Conservation (phyloP, 345 rosid genomes). For the Ricinus communis region DNA sequence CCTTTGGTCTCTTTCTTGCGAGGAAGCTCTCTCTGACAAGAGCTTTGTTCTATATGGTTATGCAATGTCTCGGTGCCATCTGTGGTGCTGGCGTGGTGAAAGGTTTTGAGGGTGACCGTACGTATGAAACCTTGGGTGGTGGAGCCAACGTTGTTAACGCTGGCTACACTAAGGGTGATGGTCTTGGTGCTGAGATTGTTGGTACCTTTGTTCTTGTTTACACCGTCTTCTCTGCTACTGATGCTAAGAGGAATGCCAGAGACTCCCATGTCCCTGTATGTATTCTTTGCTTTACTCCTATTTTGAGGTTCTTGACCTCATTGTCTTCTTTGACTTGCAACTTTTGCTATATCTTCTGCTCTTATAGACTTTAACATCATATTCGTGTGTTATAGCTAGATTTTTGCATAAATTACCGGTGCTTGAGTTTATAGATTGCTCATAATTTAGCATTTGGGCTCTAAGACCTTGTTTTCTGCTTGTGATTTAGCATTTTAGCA, state of each 20-base stretch:
- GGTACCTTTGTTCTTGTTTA: conserved; percentile 31
- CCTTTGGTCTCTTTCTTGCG: conserved; percentile 27
- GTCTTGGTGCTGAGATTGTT: conserved; percentile 34
- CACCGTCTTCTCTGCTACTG: conserved; percentile 33
- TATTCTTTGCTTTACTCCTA: neutral
- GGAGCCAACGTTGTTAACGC: conserved; percentile 26
- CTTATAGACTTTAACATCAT: neutral
- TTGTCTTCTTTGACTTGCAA: neutral
- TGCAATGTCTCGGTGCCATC: conserved; percentile 35
- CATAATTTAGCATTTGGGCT: neutral
- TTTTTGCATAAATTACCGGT: neutral
- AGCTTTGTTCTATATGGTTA: conserved; percentile 26
- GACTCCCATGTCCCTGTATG: conserved; percentile 37
- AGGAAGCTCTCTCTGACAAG: conserved; percentile 31
- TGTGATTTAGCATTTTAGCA: too few species aligned
- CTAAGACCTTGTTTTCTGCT: too few species aligned
- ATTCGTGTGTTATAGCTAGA: neutral
- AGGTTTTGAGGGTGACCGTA: conserved; percentile 21
- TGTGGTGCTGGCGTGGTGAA: conserved; percentile 36
- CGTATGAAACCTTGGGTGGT: conserved; percentile 13
- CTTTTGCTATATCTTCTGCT: too few species aligned
- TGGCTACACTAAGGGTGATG: conserved; percentile 33
- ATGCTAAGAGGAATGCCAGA: conserved; percentile 31
- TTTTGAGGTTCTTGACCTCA: neutral
- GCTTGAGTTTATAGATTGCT: neutral